A percentile compares a stretch with the other conserved stretches of the same genome.
Conservation (phyloP, 192 early-diverging fungal species). For the Podila minutissima region DNA sequence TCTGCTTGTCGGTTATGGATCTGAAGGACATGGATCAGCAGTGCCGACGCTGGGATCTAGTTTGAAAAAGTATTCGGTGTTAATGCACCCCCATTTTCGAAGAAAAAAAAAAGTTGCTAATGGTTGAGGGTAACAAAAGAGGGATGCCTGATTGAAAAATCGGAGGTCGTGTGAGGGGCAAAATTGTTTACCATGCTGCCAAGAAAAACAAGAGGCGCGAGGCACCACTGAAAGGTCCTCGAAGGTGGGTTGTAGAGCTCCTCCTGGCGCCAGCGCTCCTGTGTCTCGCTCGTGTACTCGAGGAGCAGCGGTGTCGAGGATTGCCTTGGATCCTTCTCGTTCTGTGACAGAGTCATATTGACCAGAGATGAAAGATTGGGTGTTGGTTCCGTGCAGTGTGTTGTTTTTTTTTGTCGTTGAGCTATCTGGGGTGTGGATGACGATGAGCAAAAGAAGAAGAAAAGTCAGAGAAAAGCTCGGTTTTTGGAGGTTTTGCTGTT, state of each 20-base stretch:
- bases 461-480: not conserved
- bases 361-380: not conserved
- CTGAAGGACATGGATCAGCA: conserved; percentile 34
- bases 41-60: conserved; percentile 40
- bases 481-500: too few species aligned
- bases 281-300: conserved; percentile 34
- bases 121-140: not conserved
- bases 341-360: not conserved
- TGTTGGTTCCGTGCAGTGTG: not conserved
- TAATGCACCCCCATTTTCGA: not conserved
- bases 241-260: conserved; percentile 28
- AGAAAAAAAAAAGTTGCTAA: too few species aligned
- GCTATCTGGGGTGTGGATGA: too few species aligned
- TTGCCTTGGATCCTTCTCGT: not conserved
- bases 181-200: conserved; percentile 33
- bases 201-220: conserved; percentile 35
- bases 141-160: not conserved
- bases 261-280: conserved; percentile 35
- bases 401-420: not conserved
- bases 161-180: not conserved
- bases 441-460: not conserved
- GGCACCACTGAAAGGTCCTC: conserved; percentile 34
- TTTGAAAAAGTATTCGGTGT: not conserved
- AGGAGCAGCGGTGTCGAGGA: conserved; percentile 16
- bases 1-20: conserved; percentile 14